These are phyloP conservation scores for Penicillium sp. DNA, from an alignment of 2,329 filamentous ascomycete species.

Conservation along the genomic window DNA sequence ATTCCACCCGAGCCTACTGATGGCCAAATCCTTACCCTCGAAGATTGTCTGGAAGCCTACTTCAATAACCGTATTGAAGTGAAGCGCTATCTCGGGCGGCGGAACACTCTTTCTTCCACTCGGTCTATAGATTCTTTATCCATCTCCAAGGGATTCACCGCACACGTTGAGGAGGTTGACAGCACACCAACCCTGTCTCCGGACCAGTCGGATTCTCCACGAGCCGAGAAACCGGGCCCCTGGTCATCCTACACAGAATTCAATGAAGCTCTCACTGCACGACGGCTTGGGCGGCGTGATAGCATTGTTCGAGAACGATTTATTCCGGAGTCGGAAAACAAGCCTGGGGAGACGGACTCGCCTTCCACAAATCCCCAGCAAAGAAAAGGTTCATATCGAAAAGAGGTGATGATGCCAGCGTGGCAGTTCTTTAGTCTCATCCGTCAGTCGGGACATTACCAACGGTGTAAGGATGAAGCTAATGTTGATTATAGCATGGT, in stretches of 20 bases:
- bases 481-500: slow-evolving; percentile 66
- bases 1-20: slow-evolving; percentile 71
- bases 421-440: slow-evolving; percentile 97
- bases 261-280: slow-evolving; percentile 24
- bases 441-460: slow-evolving; percentile 56
- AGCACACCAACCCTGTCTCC: slow-evolving; percentile 37
- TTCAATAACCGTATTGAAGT: slow-evolving; percentile 95
- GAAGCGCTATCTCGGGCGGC: slow-evolving; percentile 67
- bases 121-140: slow-evolving; percentile 35
- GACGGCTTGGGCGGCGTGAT: slow-evolving; percentile 28
- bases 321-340: slow-evolving; percentile 45
- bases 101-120: slow-evolving; percentile 55
- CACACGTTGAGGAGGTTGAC: slow-evolving; percentile 48
- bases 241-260: slow-evolving; percentile 28
- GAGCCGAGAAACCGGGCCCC: slow-evolving; percentile 22
- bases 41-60: slow-evolving; percentile 89
- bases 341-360: slow-evolving; percentile 30
- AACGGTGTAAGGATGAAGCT: slow-evolving; percentile 26
- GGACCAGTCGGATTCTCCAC: slow-evolving; percentile 23
- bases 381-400: slow-evolving; percentile 52
- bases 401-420: slow-evolving; percentile 90
- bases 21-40: slow-evolving; percentile 71
- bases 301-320: slow-evolving; percentile 48
- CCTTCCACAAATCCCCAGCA: slow-evolving; percentile 29
- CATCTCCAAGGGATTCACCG: slow-evolving; percentile 34